Evolutionary conservation across 2,329 filamentous ascomycete genomes (phyloP), one percentile per base, ranked within the genome.

Genomic region (Biscogniauxia sp.): DNA sequence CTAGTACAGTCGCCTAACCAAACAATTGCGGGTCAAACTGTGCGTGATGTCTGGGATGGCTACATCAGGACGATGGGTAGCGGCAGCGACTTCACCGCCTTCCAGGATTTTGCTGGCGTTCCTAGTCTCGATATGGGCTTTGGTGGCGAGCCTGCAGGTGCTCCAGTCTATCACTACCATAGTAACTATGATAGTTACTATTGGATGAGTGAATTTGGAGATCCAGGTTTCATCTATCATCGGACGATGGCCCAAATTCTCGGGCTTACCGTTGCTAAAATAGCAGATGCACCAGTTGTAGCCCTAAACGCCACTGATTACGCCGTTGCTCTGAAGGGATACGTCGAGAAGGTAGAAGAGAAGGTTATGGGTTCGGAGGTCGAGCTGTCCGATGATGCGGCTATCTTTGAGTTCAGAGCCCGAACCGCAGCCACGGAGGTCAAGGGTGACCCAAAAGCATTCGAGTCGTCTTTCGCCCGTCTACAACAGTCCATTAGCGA

Each of bases 181-280:
- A 89, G 88, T 73, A 96, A 97, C 79, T 96, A 96, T 75, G 93
- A 96, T 74, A 92, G 88, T 70, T 95, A 93, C 74, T 81, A 89
- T 75, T 97, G 93, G 93, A 96, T 96, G 91, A 83, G 88, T 58
- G 84, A 83, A 23, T 95, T 85, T 64, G 92, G 91, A 51, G 93
- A 97, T 69, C 81, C 81, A 1, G 84, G 80, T 20, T 88, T 86
- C 59, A 78, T 82, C 53, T 91, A 92, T 69, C 90, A 92, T 74
- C 74, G 80, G 62, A 80, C 88, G 54, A 84, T 88, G 78, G 82
- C 89, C 2, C 88, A 90, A 71, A 73, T 93, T 13, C 80, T 89
- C 52, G 85, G 83, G 19, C 72, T 91, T 51, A 77, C 88, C 20
- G 79, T 86, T 0, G 85, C 86, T 3, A 83, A 85, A 63, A 77